phyloP scores from a whole-genome alignment of 1,284 basidiomycete genomes.

The Papiliotrema terrestris region DNA sequence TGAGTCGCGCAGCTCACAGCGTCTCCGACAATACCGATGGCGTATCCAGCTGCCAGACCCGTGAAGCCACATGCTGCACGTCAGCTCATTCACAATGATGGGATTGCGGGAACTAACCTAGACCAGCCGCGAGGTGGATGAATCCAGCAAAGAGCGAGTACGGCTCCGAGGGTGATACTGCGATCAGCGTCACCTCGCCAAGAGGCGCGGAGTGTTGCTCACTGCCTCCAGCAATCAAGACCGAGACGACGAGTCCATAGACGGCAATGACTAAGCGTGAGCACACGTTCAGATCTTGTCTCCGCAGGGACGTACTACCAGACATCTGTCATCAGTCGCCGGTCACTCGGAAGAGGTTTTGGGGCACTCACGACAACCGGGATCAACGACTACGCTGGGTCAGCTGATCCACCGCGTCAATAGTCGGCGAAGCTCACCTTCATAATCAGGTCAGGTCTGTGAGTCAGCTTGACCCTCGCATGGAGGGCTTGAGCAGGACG shows the following conservation, averaged over 20 bases:
- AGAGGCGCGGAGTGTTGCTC: conserved; percentile 33
- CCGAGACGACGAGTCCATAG: conserved; percentile 58
- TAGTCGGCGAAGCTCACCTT: conserved; percentile 59
- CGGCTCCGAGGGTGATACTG: conserved; percentile 60
- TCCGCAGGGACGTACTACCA: conserved; percentile 22
- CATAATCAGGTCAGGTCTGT: conserved; percentile 92
- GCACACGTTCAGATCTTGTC: not conserved
- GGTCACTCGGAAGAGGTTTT: too few species aligned
- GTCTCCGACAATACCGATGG: conserved; percentile 95
- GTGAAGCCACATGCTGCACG: conserved; percentile 74
- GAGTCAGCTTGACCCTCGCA: not conserved
- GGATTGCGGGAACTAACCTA: conserved; percentile 50
- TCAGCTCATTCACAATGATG: not conserved
- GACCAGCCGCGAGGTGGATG: conserved; percentile 88
- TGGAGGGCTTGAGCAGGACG: conserved; percentile 5
- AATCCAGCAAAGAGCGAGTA: conserved; percentile 78
- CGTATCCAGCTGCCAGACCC: conserved; percentile 93
- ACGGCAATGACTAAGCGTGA: conserved; percentile 51
- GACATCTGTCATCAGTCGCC: conserved; percentile 26
- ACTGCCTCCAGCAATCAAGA: conserved; percentile 63
- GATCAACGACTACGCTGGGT: conserved; percentile 66
- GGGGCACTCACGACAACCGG: conserved; percentile 56
- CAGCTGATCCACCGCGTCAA: not conserved
- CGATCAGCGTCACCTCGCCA: conserved; percentile 12
- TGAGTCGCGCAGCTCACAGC: conserved; percentile 58